Base-by-base conservation (phyloP, 495 filamentous ascomycete species). In the Rostrohypoxylon terebratum region DNA sequence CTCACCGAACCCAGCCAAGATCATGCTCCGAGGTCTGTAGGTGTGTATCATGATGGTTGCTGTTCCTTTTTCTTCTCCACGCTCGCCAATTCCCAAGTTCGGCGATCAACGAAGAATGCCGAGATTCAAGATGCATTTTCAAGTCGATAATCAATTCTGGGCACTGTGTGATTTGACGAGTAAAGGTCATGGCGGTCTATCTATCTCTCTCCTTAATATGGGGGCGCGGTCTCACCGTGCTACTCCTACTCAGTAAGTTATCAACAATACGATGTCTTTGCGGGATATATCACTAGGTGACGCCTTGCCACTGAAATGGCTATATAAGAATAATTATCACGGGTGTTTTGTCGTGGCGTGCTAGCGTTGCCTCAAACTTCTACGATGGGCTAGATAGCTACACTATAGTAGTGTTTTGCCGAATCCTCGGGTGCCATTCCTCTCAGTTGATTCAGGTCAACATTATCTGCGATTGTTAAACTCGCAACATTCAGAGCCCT, bases 111-210 rank as follows among this genome's bases (percentile, higher is more conserved):
- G 55, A 65, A 33, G 34, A 60, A 14, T 65, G 47, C 60, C 38
- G 59, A 40, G 45, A 50, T 65, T n/a, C 58, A 55, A 57, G 18
- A n/a, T 21, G 25, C 42, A 33, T 42, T 59, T 23, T 25, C 34
- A 48, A 23, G 45, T 48, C 38, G 62, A 28, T 36, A 61, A 61
- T 71, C 63, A 54, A 14, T 54, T 69, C 60, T 69, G 48, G 66
- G 66, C 60, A 73, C 59, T 57, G 59, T 67, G 28, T 36, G 23
- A 4, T 53, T 33, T 21, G 48, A 33, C 54, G 57, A 67, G 72
- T 63, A 67, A 71, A 70, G 34, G 38, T 28, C 67, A 71, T 71
- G 67, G 64, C 67, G 67, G 66, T 47, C 40, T 20, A 33, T n/a
- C 57, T n/a, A n/a, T n/a, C n/a, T n/a, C 50, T 33, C 38, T 47